phyloP scores from a whole-genome alignment of 2,329 filamentous ascomycete genomes.

The Endothia cerciana region DNA sequence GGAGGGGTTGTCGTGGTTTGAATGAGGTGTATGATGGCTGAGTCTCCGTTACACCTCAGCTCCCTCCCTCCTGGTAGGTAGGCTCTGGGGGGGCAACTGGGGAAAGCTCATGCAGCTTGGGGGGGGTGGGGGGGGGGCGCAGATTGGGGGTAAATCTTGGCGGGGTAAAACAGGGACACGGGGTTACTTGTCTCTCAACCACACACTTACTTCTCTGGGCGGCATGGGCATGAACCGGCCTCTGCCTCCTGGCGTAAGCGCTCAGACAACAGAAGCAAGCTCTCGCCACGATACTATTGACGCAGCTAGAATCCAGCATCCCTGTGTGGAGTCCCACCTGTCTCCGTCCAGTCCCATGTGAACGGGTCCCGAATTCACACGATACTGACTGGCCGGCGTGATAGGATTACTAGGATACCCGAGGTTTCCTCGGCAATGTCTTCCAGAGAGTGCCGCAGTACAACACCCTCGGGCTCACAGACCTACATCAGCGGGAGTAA shows the following conservation, averaged over 20 bases:
- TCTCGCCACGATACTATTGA: neutral
- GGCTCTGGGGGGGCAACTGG: neutral
- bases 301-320: neutral
- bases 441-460: neutral
- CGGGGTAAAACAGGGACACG: constrained; percentile 5
- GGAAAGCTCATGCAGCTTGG: constrained; percentile 4
- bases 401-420: neutral
- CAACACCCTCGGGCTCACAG: neutral
- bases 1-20: constrained; percentile 19
- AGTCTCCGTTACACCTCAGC: constrained; percentile 27
- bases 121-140: constrained; percentile 1
- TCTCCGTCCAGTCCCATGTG: neutral
- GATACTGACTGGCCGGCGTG: neutral
- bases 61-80: constrained; percentile 8
- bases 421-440: constrained; percentile 15
- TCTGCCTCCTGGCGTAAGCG: neutral
- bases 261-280: neutral
- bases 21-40: neutral
- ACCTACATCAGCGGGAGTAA: neutral
- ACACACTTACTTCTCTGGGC: too few species aligned
- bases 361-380: constrained; percentile 5
- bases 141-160: neutral
- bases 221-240: too few species aligned
- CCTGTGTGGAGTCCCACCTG: constrained; percentile 2
- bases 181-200: neutral